phyloP scores from a whole-genome alignment of 331 rosid genomes.

The Pyrus hybrid region DNA sequence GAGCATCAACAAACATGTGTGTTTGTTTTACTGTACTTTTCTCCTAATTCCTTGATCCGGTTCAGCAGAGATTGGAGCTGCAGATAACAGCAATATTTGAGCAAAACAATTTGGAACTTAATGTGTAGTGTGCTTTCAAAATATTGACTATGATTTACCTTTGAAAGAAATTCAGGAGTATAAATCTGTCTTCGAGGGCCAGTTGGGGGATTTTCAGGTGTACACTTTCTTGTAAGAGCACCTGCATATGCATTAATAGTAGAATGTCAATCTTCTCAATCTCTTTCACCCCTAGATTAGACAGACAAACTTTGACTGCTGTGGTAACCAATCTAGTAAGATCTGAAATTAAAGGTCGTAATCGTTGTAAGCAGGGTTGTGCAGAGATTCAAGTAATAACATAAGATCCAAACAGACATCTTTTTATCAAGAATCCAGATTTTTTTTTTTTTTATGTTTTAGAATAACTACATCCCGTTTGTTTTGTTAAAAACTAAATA shows the following conservation, averaged over 20 bases:
- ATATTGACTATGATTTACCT: too few species aligned
- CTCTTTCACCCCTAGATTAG: not conserved
- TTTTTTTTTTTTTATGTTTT: not conserved
- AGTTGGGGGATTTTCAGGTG: constrained; percentile 60
- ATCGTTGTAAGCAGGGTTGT: not conserved
- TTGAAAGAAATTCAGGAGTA: constrained; percentile 61
- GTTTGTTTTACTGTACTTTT: constrained; percentile 48
- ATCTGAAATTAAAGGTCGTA: not conserved
- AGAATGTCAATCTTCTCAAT: not conserved
- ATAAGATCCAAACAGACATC: not conserved
- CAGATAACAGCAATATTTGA: constrained; percentile 22
- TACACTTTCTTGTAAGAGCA: constrained; percentile 40
- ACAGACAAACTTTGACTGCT: not conserved
- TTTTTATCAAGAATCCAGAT: not conserved
- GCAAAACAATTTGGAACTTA: not conserved
- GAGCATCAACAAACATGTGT: constrained; percentile 49
- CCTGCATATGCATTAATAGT: constrained; percentile 35
- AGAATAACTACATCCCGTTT: not conserved
- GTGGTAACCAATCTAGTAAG: not conserved
- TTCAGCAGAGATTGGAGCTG: constrained; percentile 77
- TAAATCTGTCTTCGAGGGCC: constrained; percentile 79
- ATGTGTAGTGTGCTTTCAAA: not conserved
- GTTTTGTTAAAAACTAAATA: not conserved
- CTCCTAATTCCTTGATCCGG: constrained; percentile 51
- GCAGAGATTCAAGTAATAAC: not conserved